These are phyloP conservation scores for Ephemerocybe angulata DNA, from an alignment of 768 basidiomycete species.

Conservation along the genomic window DNA sequence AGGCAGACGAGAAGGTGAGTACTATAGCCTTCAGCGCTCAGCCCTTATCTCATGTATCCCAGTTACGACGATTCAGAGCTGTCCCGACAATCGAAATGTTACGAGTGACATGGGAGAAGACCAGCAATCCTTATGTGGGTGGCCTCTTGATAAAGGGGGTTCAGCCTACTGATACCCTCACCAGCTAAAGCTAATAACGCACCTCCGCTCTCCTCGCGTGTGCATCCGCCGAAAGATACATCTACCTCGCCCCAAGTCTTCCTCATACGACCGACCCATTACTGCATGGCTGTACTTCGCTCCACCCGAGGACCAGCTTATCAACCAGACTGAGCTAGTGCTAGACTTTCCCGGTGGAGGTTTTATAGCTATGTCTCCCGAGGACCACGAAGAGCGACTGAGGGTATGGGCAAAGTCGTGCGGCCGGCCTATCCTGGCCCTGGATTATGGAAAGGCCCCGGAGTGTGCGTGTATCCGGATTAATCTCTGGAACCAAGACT, in stretches of 20 bases:
- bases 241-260: constrained; percentile 77
- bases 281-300: constrained; percentile 81
- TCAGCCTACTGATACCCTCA: neutral
- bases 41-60: neutral
- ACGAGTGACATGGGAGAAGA: constrained; percentile 95
- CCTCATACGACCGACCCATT: constrained; percentile 77
- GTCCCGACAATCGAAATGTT: constrained; percentile 96
- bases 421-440: constrained; percentile 72
- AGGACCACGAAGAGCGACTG: constrained; percentile 94
- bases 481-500: neutral
- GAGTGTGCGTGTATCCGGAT: constrained; percentile 60
- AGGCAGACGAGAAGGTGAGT: constrained; percentile 90
- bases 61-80: constrained; percentile 90
- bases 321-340: constrained; percentile 71
- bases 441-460: constrained; percentile 96
- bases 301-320: constrained; percentile 59
- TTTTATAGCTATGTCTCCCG: constrained; percentile 93
- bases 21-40: constrained; percentile 1
- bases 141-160: neutral
- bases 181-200: constrained; percentile 67
- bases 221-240: constrained; percentile 69
- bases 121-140: constrained; percentile 84
- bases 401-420: constrained; percentile 81
- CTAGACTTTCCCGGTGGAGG: constrained; percentile 95
- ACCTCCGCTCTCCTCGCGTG: constrained; percentile 57